Base-by-base conservation (phyloP, 768 basidiomycete species). In the Collybia nuda region DNA sequence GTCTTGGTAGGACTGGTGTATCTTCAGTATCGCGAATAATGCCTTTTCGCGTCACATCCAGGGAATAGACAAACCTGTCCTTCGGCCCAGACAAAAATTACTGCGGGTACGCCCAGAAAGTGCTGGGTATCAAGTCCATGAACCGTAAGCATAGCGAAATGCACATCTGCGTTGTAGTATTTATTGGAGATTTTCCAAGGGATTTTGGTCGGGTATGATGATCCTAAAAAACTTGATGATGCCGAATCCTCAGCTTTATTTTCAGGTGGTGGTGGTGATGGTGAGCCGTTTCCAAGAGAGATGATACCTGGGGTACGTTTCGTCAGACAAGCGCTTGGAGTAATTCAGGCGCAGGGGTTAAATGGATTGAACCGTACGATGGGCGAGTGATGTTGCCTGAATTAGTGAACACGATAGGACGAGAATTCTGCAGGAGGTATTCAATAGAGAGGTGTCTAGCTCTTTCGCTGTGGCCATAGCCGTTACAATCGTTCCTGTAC, bases 121-220 rank as follows among this genome's bases (percentile, higher is more conserved):
- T 73, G 64, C 40, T 72, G 62, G 15, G 73, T 66, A 24, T 64
- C 65, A 52, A 80, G 71, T 9, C 74, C 71, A 24, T 71, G 67
- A 47, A 82, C 63, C 15, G 76, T 69, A 48, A 76, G 75, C 9
- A 76, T 69, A 28, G 81, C 69, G 61, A 93, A 91, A 53, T 84
- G 81, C 6, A 93, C 86, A 51, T 78, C 73, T 1, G 90, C 91
- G 12, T 80, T 80, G 69, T 93, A 93, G 67, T 93, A 93, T 64
- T 81, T 85, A 72, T 92, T 92, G 45, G 69, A 67, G 53, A 92
- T 87, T 37, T 80, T 86, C 89, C 88, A 92, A 8, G 86, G 84
- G 26, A 88, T 67, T 28, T 56, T 68, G 32, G 63, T 57, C 46
- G 56, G 49, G 38, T 52, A 52, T n/a, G 56, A 62, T 8, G 58